Percentiles rank a stretch among this genome's conserved stretches.
Evolutionary conservation across 768 basidiomycete genomes (phyloP).

Genomic region (Trametes cubensis): DNA sequence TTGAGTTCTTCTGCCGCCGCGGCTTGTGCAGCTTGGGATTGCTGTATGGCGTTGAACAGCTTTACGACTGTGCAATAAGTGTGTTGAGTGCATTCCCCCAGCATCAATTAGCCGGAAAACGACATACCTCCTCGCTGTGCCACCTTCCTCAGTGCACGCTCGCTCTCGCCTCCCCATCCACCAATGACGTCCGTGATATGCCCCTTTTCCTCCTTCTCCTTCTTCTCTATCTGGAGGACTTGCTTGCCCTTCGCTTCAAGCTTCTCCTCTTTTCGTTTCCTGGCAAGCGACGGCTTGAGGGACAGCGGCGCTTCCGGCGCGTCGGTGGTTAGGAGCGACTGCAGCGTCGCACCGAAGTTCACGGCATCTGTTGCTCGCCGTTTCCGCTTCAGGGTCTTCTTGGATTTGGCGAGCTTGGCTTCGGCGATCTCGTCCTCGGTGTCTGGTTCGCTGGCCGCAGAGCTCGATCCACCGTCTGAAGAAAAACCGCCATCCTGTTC

Average conservation of each 20-base stretch:
- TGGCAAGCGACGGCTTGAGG: conserved; percentile 71
- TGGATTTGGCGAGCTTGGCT: conserved; percentile 63
- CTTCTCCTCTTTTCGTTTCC: conserved; percentile 75
- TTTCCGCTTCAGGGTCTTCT: conserved; percentile 82
- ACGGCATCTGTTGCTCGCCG: conserved; percentile 74
- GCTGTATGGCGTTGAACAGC: conserved; percentile 85
- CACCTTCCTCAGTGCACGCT: conserved; percentile 75
- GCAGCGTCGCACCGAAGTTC: conserved; percentile 74
- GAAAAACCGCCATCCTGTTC: conserved; percentile 20
- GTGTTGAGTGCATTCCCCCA: not conserved
- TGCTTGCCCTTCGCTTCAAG: conserved; percentile 73
- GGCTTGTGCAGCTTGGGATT: conserved; percentile 64
- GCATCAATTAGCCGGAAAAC: not conserved
- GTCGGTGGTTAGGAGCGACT: conserved; percentile 70
- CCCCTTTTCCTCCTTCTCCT: conserved; percentile 72
- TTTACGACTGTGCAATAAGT: conserved; percentile 66
- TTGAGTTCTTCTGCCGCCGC: conserved; percentile 60
- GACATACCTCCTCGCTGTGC: conserved; percentile 82
- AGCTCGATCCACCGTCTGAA: conserved; percentile 10
- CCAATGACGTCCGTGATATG: conserved; percentile 73
- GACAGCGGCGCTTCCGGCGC: conserved; percentile 76
- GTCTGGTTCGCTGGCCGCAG: conserved; percentile 36
- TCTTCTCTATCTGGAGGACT: conserved; percentile 68
- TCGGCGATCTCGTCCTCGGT: conserved; percentile 68
- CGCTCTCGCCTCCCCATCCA: conserved; percentile 88